Evolutionary conservation across 2,329 filamentous ascomycete species (phyloP), one percentile per base, ranked within the genome.

Genomic region (Lasiodiplodia hormozganensis): DNA sequence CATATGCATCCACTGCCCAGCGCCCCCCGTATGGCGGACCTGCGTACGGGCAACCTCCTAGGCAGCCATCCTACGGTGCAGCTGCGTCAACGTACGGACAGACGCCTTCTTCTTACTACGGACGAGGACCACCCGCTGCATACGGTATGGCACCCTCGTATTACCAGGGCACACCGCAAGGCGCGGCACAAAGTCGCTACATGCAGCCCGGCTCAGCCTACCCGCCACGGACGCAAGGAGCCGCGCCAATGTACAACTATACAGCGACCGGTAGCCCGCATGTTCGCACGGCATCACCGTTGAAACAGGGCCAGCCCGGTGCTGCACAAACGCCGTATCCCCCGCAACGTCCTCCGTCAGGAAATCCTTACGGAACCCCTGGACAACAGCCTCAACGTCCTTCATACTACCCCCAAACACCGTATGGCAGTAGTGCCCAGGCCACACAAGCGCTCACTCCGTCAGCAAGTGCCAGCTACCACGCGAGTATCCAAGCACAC

Each of bases 361-460:
- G 47, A 25, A 58, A 60, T 18, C 54, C 68, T 7, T 69, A 66
- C 21, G 68, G 49, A n/a, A 58, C 67, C 12, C 67, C 68, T 23
- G 56, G 43, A 6, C 62, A 69, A 21, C 62, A 64, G n/a, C 58
- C 47, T 5, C 54, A 65, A 8, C 54, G 60, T 18, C 58, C 38
- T 23, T 57, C 67, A 28, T 62, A 62, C 49, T 62, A 68, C 31
- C 53, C 53, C 18, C 40, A 52, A 25, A 68, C 66, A 12, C 58
- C 67, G 8, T 67, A 67, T 25, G 65, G 52, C 18, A 34, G 53
- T 75, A 47, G 76, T 76, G 67, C 65, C 68, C 74, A 77, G 49
- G 75, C 79, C 66, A 76, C 79, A 68, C 74, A 76, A 71, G 76
- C 79, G 69, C 67, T 78, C 38, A 76, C 78, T n/a, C 71, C 76